phyloP scores from a whole-genome alignment of 1,284 basidiomycete genomes.

The Tylopilus microsporus region DNA sequence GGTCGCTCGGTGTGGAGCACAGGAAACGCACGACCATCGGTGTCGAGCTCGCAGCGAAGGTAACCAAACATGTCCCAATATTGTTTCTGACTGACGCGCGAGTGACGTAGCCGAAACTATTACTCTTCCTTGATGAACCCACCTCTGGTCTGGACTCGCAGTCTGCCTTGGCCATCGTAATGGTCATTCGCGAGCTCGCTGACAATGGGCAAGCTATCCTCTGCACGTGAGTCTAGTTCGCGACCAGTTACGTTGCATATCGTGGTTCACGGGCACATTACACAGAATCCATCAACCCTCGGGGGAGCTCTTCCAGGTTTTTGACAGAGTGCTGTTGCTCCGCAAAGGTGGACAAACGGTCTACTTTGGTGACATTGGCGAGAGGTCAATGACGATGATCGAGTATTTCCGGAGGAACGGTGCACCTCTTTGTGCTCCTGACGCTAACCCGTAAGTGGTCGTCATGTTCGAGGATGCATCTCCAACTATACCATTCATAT shows the following conservation, averaged over 20 bases:
- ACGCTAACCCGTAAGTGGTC: constrained; percentile 39
- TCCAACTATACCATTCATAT: not conserved
- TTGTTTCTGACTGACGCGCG: not conserved
- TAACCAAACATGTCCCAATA: constrained; percentile 13
- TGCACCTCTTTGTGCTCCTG: constrained; percentile 38
- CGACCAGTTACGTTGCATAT: constrained; percentile 14
- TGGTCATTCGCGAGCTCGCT: constrained; percentile 72
- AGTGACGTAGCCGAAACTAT: constrained; percentile 51
- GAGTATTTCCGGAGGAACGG: constrained; percentile 66
- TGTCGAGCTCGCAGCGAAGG: constrained; percentile 75
- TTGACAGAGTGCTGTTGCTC: constrained; percentile 58
- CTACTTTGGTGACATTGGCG: constrained; percentile 72
- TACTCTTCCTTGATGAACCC: constrained; percentile 80
- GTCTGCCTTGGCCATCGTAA: constrained; percentile 80
- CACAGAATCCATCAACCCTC: constrained; percentile 45
- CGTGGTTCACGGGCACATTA: not conserved
- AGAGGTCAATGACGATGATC: constrained; percentile 52
- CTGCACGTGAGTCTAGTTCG: constrained; percentile 55
- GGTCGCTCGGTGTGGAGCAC: constrained; percentile 68
- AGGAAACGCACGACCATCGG: constrained; percentile 77
- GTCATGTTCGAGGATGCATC: too few species aligned
- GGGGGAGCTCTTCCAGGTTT: constrained; percentile 62
- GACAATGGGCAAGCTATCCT: constrained; percentile 70
- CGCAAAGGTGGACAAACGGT: constrained; percentile 67
- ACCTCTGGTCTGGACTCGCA: constrained; percentile 88